These are phyloP conservation scores for Hippophae rhamnoides DNA, from an alignment of 306 rosid species.

Conservation along the genomic window DNA sequence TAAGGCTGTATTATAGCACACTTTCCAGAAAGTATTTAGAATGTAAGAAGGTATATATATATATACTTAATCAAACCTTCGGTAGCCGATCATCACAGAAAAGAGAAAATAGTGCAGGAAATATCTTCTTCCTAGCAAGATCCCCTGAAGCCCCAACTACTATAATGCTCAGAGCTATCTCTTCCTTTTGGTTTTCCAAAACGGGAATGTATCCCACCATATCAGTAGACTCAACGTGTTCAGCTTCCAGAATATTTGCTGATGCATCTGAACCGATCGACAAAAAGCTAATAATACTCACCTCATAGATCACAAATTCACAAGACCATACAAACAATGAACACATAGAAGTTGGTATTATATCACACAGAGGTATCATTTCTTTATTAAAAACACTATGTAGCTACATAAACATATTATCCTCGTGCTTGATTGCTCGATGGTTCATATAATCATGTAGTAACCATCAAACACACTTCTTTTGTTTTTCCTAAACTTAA, in stretches of 20 bases:
- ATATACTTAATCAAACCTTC: constrained; percentile 32
- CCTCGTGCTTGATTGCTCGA: too few relatives aligned
- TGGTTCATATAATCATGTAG: too few relatives aligned
- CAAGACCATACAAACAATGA: too few relatives aligned
- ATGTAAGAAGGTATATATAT: not conserved
- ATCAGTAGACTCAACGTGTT: constrained; percentile 5
- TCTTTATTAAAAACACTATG: too few relatives aligned
- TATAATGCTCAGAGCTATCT: constrained; percentile 49
- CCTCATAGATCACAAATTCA: too few relatives aligned
- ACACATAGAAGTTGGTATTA: too few relatives aligned
- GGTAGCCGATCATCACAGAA: constrained; percentile 82
- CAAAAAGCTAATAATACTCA: not conserved
- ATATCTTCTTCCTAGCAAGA: constrained; percentile 90
- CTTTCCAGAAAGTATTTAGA: not conserved
- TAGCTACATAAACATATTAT: too few relatives aligned
- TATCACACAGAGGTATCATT: too few relatives aligned
- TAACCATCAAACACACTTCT: too few relatives aligned
- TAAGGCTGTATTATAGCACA: not conserved
- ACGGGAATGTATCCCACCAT: not conserved
- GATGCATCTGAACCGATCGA: not conserved
- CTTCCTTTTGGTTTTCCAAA: constrained; percentile 3
- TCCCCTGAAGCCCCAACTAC: constrained; percentile 96
- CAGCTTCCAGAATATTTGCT: constrained; percentile 2
- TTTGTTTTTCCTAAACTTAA: too few relatives aligned
- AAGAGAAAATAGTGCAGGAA: constrained; percentile 88